Evolutionary conservation across 345 rosid genomes (phyloP).

Genomic region (Cardamine resedifolia): DNA sequence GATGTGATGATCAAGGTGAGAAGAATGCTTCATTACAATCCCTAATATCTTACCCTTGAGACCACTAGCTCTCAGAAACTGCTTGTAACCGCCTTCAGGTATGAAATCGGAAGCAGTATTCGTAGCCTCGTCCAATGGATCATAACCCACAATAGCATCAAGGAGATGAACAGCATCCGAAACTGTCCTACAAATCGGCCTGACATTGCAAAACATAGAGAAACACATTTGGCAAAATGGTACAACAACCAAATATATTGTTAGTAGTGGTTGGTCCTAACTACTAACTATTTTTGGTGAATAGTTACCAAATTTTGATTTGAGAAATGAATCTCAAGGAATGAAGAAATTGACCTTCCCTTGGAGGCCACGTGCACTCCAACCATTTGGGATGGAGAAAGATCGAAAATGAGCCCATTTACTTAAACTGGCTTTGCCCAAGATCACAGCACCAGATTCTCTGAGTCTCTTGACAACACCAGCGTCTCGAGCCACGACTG

Average conservation of each 20-base stretch:
- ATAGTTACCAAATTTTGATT: neutral
- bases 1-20: slow-evolving; percentile 48
- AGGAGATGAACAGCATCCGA: slow-evolving; percentile 59
- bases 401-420: slow-evolving; percentile 62
- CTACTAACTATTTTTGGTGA: no score
- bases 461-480: slow-evolving; percentile 60
- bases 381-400: slow-evolving; percentile 37
- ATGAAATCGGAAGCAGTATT: slow-evolving; percentile 43
- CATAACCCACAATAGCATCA: slow-evolving; percentile 60
- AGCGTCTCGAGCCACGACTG: slow-evolving; percentile 60
- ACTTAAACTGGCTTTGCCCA: slow-evolving; percentile 76
- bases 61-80: slow-evolving; percentile 49
- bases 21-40: slow-evolving; percentile 45
- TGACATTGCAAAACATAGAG: slow-evolving; percentile 25
- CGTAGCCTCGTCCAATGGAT: slow-evolving; percentile 52
- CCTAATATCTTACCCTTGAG: slow-evolving; percentile 63
- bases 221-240: neutral
- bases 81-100: slow-evolving; percentile 57
- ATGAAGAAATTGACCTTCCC: slow-evolving; percentile 54
- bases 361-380: slow-evolving; percentile 55
- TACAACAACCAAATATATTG: neutral
- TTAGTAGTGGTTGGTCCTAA: slow-evolving; percentile 27
- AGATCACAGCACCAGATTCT: slow-evolving; percentile 60
- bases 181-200: slow-evolving; percentile 65
- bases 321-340: no score